Base-by-base conservation (phyloP, 2,329 filamentous ascomycete genomes). In the Rutstroemia sp. region DNA sequence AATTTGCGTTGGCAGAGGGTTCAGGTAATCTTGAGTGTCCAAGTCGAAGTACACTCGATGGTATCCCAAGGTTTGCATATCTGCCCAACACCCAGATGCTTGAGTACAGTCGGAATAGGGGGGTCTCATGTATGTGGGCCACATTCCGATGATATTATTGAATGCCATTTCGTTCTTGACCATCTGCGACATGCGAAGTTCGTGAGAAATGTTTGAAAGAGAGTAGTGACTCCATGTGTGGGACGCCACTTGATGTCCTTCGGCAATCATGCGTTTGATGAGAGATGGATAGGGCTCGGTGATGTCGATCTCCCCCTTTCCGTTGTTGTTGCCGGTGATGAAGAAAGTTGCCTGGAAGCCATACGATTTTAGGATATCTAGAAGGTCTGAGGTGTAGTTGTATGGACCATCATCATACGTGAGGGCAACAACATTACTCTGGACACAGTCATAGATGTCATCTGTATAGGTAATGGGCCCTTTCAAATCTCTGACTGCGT, bases 371-470 rank as follows among this genome's bases (percentile, higher is more conserved):
- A 87, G 73, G 40, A 82, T 70, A 63, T 86, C 79, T 19, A 87
- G 51, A 7, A 88, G 74, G 60, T 86, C 79, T n/a, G 87, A 74
- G 1, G 84, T 87, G 68, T 82, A 86, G 19, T 75, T 69, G 60
- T 79, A 80, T 21, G 84, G 84, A 1, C 84, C 84, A 66, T 87
- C 84, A 62, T 87, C 84, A 62, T 80, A 87, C 0, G 84, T 86
- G 54, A 88, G 67, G 17, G 84, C 84, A 60, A 88, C 76, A 3
- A 79, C 80, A 50, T 81, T 80, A 2, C 76, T 73, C 21, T 74
- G 72, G 17, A 72, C 71, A 60, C 80, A 83, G 59, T 75, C 70
- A 62, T 79, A 80, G 59, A 86, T 80, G 34, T 78, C 77, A 47
- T 78, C 73, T 16, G 81, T 82, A 54, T 85, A 84, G 0, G 72